Conservation (phyloP, 352 stramenopile species). For the Aphanomyces stellatus region DNA sequence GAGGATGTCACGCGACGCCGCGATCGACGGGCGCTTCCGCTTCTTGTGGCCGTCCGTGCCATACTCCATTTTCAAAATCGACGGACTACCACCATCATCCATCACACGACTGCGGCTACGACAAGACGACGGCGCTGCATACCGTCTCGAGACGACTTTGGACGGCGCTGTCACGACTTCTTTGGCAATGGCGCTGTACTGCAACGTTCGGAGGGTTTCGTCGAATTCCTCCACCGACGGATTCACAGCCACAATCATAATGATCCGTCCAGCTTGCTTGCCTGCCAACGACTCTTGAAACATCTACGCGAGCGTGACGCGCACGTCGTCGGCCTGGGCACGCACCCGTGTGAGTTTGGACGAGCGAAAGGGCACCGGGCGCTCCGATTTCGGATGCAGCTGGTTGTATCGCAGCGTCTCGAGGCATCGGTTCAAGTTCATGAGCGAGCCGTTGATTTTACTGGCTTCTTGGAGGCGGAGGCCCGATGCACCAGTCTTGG, state of each 20-base stretch:
- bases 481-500: slow-evolving; percentile 68
- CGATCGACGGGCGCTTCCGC: background rate
- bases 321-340: background rate
- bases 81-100: slow-evolving; percentile 23
- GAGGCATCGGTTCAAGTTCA: slow-evolving; percentile 97
- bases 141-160: background rate
- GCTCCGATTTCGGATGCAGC: slow-evolving; percentile 56
- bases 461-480: slow-evolving; percentile 94
- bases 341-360: slow-evolving; percentile 90
- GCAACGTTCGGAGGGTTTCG: slow-evolving; percentile 93
- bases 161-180: slow-evolving; percentile 70
- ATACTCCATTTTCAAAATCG: slow-evolving; percentile 24
- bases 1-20: background rate
- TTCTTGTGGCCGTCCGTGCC: slow-evolving; percentile 15
- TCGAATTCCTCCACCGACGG: slow-evolving; percentile 91
- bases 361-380: slow-evolving; percentile 96
- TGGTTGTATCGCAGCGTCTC: slow-evolving; percentile 91
- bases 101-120: no score
- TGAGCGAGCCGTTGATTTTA: slow-evolving; percentile 97
- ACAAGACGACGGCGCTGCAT: background rate
- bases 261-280: slow-evolving; percentile 73
- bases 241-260: slow-evolving; percentile 97
- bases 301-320: slow-evolving; percentile 44
- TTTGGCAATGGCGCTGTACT: slow-evolving; percentile 89
- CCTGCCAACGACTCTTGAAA: slow-evolving; percentile 92